Base-by-base conservation (phyloP, 2,329 filamentous ascomycete species). In the Coniochaeta sp. region DNA sequence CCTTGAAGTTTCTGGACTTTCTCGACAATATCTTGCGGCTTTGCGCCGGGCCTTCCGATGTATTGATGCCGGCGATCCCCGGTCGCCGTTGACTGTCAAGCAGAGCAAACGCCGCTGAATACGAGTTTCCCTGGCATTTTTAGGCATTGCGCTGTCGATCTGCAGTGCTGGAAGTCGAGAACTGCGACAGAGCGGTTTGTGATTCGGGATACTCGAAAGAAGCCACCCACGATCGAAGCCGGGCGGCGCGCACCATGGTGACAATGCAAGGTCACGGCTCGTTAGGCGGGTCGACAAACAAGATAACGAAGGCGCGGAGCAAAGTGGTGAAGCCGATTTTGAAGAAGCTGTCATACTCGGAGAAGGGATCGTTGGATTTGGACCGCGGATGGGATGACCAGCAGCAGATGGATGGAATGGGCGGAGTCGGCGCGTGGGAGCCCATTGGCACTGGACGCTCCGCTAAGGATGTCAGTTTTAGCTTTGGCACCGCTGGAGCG, bases 331-430 rank as follows among this genome's bases (percentile, higher is more conserved):
- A 86, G 72, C 85, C 85, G 11, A 86, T 87, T 52, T 73, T 88
- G 59, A 86, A 85, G 71, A 87, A 86, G 69, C 69, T 81, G 62
- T 73, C 77, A 38, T 76, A 80, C 57, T 85, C 82, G 65, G 83
- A 85, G 64, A 86, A 85, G 74, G 85, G 79, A 67, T 87, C 85
- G 54, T 72, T 87, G 62, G 85, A 88, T 66, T 71, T 88, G 63
- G 81, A 87, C 68, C 80, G 84, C 52, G 77, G 78, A 22, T 84
- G 82, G 78, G 80, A 83, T 47, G 83, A 86, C 62, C 81, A 84
- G 66, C 72, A 76, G 63, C 55, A 71, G 70, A 54, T 71, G 67
- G 67, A 67, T 43, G 66, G 64, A 47, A 69, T 70, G 60, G 68
- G 69, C n/a, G 54, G n/a, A 17, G 54, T n/a, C 57, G 50, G 28